These are phyloP conservation scores for Phanerochaete carnosa DNA, from an alignment of 768 basidiomycete genomes.

Conservation along the genomic window DNA sequence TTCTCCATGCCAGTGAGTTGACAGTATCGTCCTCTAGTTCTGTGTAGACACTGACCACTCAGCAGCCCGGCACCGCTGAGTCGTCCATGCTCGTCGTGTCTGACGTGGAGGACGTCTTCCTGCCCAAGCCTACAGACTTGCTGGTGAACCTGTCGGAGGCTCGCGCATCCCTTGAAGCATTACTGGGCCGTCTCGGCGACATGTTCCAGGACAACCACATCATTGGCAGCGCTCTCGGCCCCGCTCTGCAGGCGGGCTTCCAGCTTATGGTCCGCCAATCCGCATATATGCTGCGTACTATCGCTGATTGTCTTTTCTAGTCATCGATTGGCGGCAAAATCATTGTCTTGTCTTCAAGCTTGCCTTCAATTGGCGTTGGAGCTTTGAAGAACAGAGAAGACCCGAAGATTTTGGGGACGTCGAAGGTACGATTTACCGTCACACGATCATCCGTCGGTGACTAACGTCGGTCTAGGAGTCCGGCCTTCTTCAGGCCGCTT, in stretches of 20 bases:
- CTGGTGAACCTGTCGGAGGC: constrained; percentile 91
- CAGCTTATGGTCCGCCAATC: constrained; percentile 74
- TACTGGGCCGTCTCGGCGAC: constrained; percentile 82
- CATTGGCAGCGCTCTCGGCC: constrained; percentile 91
- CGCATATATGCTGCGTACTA: neutral
- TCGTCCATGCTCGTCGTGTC: constrained; percentile 96
- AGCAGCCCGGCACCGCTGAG: constrained; percentile 66
- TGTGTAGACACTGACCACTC: neutral
- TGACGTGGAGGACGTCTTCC: constrained; percentile 95
- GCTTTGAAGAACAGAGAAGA: constrained; percentile 96
- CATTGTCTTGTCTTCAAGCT: constrained; percentile 75
- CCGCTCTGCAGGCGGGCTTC: constrained; percentile 93
- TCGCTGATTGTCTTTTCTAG: constrained; percentile 34
- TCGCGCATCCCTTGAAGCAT: constrained; percentile 70
- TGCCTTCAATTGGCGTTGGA: constrained; percentile 88
- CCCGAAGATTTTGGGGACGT: constrained; percentile 90
- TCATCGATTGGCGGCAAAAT: constrained; percentile 95
- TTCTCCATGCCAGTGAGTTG: constrained; percentile 82
- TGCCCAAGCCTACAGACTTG: constrained; percentile 95
- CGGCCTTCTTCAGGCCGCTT: constrained; percentile 86
- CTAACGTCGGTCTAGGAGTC: constrained; percentile 63
- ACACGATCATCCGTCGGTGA: neutral
- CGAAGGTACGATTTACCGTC: constrained; percentile 55
- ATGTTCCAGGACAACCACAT: constrained; percentile 98
- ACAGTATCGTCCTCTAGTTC: neutral